These are phyloP conservation scores for Amanita muscaria DNA, from an alignment of 768 basidiomycete species.

Conservation along the genomic window DNA sequence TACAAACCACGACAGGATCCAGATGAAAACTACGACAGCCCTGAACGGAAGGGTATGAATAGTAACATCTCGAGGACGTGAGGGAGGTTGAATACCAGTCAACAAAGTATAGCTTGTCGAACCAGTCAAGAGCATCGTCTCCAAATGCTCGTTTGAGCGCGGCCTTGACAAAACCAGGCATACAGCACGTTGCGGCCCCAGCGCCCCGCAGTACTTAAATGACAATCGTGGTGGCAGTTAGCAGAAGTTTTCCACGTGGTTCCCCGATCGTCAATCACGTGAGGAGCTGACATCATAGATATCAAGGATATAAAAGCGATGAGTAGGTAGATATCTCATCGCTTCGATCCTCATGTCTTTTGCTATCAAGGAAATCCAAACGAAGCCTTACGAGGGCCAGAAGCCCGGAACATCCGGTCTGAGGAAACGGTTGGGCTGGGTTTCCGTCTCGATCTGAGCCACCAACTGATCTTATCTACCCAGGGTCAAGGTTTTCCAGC, in stretches of 20 bases:
- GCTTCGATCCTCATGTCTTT: slow-evolving; percentile 29
- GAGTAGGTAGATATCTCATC: not conserved
- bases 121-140: slow-evolving; percentile 32
- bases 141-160: slow-evolving; percentile 24
- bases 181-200: too few species aligned
- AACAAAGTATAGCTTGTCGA: slow-evolving; percentile 35
- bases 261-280: not conserved
- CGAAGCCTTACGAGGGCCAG: slow-evolving; percentile 87
- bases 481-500: slow-evolving; percentile 98
- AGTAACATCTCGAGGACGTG: not conserved
- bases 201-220: too few species aligned
- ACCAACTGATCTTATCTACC: slow-evolving; percentile 12
- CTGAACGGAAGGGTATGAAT: slow-evolving; percentile 13
- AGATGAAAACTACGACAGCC: slow-evolving; percentile 30
- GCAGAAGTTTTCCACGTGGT: not conserved
- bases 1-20: slow-evolving; percentile 33
- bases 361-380: slow-evolving; percentile 57
- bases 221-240: too few species aligned
- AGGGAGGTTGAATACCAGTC: slow-evolving; percentile 38
- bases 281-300: not conserved
- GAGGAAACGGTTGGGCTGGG: slow-evolving; percentile 68
- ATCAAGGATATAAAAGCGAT: not conserved
- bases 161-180: slow-evolving; percentile 5
- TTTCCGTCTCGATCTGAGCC: slow-evolving; percentile 8
- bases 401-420: slow-evolving; percentile 98